Conservation (phyloP, 2,329 filamentous ascomycete species). For the Neopestalotiopsis rosae region DNA sequence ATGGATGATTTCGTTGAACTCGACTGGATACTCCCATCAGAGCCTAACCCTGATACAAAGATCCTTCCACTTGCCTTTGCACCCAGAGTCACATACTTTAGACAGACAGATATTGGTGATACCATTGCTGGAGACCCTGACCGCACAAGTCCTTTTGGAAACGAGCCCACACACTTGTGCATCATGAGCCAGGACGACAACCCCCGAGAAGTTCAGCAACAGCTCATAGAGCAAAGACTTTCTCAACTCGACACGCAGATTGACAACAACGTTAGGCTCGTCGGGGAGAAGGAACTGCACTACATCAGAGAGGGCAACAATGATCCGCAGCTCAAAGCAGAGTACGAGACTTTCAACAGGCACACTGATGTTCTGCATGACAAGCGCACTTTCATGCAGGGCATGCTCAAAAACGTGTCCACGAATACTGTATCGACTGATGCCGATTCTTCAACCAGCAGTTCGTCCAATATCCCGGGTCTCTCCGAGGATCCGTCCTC, state of each 20-base stretch:
- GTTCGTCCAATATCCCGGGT: conserved; percentile 12
- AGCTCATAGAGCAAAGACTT: conserved; percentile 82
- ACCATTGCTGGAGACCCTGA: conserved; percentile 80
- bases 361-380: conserved; percentile 62
- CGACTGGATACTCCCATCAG: conserved; percentile 92
- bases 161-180: conserved; percentile 92
- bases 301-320: conserved; percentile 56
- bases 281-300: conserved; percentile 78
- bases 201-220: conserved; percentile 84
- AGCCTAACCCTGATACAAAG: conserved; percentile 89
- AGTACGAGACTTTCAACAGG: conserved; percentile 64
- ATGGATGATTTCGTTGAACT: conserved; percentile 99
- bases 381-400: conserved; percentile 63
- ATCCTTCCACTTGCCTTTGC: conserved; percentile 92
- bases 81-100: conserved; percentile 95
- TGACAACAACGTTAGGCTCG: conserved; percentile 70
- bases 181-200: conserved; percentile 93
- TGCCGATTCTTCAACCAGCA: conserved; percentile 24
- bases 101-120: conserved; percentile 90
- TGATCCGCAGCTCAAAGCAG: conserved; percentile 56
- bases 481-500: conserved; percentile 22
- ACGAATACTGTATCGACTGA: conserved; percentile 39
- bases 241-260: conserved; percentile 81
- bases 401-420: conserved; percentile 58
- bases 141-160: conserved; percentile 86